Evolutionary conservation across 345 rosid species (phyloP).

Genomic region (Carallia pectinifolia): DNA sequence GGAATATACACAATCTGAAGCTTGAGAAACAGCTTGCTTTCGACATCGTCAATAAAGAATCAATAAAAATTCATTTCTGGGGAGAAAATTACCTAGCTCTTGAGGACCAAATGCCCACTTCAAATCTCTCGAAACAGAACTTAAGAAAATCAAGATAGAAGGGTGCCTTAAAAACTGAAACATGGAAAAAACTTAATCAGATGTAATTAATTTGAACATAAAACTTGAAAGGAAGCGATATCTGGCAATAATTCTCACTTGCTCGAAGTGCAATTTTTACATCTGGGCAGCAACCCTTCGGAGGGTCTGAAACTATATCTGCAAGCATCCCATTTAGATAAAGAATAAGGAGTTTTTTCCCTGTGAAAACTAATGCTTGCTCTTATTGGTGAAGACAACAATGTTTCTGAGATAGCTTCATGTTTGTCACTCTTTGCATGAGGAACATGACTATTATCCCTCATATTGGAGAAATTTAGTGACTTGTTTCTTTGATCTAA

Average conservation of each 20-base stretch:
- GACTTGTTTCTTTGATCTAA: conserved; percentile 10
- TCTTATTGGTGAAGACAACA: neutral
- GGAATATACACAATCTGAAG: too few relatives aligned
- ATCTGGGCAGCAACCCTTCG: conserved; percentile 47
- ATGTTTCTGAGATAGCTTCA: conserved; percentile 4
- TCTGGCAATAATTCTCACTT: conserved; percentile 39
- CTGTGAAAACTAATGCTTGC: conserved; percentile 9
- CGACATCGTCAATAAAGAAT: neutral
- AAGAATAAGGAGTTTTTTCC: conserved; percentile 70
- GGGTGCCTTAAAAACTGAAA: conserved; percentile 75
- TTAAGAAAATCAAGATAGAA: conserved; percentile 55
- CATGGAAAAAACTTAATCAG: conserved; percentile 10
- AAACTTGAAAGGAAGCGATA: neutral
- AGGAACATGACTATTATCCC: conserved; percentile 10
- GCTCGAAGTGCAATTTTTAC: conserved; percentile 46
- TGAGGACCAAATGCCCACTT: conserved; percentile 89
- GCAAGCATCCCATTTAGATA: conserved; percentile 90
- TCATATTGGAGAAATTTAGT: neutral
- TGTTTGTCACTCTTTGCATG: conserved; percentile 8
- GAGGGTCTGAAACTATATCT: conserved; percentile 50
- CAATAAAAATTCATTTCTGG: neutral
- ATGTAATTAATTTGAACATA: conserved; percentile 1
- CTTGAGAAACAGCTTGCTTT: neutral
- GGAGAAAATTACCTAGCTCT: conserved; percentile 50
- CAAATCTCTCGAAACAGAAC: conserved; percentile 79